These are phyloP conservation scores for Hirschfeldia incana DNA, from an alignment of 345 rosid species.

Conservation along the genomic window DNA sequence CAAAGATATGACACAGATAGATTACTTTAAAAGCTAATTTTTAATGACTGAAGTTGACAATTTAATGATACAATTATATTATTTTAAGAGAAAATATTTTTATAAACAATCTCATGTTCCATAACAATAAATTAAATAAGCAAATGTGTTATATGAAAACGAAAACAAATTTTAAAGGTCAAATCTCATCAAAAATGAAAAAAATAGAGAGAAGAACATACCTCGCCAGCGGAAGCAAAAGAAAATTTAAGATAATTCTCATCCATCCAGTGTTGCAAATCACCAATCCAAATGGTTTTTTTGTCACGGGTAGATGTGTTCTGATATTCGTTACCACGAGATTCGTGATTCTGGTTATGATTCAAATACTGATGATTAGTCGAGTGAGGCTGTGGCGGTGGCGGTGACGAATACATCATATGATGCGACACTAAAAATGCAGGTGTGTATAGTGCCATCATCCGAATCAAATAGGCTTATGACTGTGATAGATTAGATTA, in stretches of 20 bases:
- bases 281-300: constrained; percentile 89
- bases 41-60: not conserved
- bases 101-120: not conserved
- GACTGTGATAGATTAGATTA: not conserved
- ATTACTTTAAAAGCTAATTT: not conserved
- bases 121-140: not conserved
- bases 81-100: not conserved
- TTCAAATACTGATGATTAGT: constrained; percentile 50
- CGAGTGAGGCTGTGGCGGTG: constrained; percentile 47
- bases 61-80: not conserved
- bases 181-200: not conserved
- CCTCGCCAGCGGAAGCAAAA: constrained; percentile 82
- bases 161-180: not conserved
- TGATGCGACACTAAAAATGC: constrained; percentile 86
- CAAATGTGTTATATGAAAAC: not conserved
- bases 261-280: constrained; percentile 98
- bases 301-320: constrained; percentile 63
- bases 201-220: constrained; percentile 12
- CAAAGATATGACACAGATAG: too few species aligned
- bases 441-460: constrained; percentile 77
- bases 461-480: constrained; percentile 34
- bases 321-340: constrained; percentile 33
- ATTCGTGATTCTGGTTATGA: constrained; percentile 37
- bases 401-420: constrained; percentile 64
- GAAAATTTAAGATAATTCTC: constrained; percentile 77